Conservation (phyloP, 495 filamentous ascomycete genomes). For the Aspergillus homomorphus region DNA sequence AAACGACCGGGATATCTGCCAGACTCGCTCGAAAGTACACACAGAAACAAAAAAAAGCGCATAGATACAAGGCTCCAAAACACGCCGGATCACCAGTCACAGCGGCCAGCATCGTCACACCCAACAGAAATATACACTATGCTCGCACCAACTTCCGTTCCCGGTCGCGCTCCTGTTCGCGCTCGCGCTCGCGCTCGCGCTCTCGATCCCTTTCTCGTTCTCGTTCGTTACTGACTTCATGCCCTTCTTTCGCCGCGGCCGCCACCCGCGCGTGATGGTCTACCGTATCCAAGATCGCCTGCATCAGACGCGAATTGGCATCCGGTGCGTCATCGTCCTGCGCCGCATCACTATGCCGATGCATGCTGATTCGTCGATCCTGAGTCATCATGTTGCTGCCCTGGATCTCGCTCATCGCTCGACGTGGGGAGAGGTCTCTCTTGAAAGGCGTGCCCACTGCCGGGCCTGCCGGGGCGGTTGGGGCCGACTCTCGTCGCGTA, state of each 20-base stretch:
- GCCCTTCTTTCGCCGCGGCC: constrained; percentile 32
- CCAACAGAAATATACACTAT: constrained; percentile 12
- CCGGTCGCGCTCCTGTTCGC: constrained; percentile 33
- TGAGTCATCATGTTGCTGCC: constrained; percentile 20
- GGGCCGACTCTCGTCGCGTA: constrained; percentile 36
- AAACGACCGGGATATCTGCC: constrained; percentile 27
- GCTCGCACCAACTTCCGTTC: constrained; percentile 26
- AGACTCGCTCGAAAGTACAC: constrained; percentile 14
- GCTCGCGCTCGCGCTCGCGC: constrained; percentile 21
- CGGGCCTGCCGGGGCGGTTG: constrained; percentile 17
- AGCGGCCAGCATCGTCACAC: too few species aligned
- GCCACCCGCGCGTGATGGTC: constrained; percentile 41
- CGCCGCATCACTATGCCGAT: constrained; percentile 13
- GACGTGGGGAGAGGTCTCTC: constrained; percentile 34
- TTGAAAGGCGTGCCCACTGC: constrained; percentile 15
- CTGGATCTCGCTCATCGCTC: constrained; percentile 44
- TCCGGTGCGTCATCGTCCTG: constrained; percentile 44
- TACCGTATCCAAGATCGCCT: constrained; percentile 46
- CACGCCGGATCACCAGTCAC: constrained; percentile 2
- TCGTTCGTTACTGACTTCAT: constrained; percentile 17
- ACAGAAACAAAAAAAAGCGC: constrained; percentile 2
- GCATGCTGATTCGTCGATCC: constrained; percentile 21
- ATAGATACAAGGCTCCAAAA: constrained; percentile 9
- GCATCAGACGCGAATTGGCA: constrained; percentile 46
- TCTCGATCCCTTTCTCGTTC: constrained; percentile 21